Base-by-base conservation (phyloP, 2,329 filamentous ascomycete species). In the Fusarium pseudonygamai region DNA sequence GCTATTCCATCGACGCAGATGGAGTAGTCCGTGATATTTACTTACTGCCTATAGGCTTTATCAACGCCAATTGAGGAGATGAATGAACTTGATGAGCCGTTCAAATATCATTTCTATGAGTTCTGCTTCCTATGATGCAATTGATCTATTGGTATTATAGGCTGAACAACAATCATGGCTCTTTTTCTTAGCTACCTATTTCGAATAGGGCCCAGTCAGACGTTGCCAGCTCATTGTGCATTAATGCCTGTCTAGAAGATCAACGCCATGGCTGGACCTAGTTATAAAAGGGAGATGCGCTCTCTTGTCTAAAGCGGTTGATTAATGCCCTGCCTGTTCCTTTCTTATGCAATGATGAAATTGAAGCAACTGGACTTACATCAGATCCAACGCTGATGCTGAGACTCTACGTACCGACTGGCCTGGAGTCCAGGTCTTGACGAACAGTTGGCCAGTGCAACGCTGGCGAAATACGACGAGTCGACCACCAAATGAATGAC, bases 221-320 rank as follows among this genome's bases (percentile, higher is more conserved):
- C 65, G 64, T 43, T 78, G 77, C 77, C 77, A 78, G 59, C 70
- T 78, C 77, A 78, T 72, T 75, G 67, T 78, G 77, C 77, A 77
- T 69, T 26, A 32, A 69, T 77, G 75, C 66, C 55, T 73, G 76
- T 52, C 47, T 59, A 56, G 59, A 64, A 73, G 64, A 64, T 65
- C 57, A 64, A 69, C 62, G 62, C 26, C 60, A 39, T 74, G 67
- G 69, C 60, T 67, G 64, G 55, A 58, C 63, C 60, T 69, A 37
- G 32, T 62, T 77, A 74, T 72, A 77, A 77, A 75, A 75, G 63
- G 69, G 58, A 52, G 60, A 66, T 63, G 46, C 34, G 52, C 52
- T 61, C 60, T 74, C 58, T 32, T 60, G 26, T 50, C 8, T 39
- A 58, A 37, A 14, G 55, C 28, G 46, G 53, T 42, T 45, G 46